These are phyloP conservation scores for Pyrenula massariospora DNA, from an alignment of 495 filamentous ascomycete genomes.

Conservation along the genomic window DNA sequence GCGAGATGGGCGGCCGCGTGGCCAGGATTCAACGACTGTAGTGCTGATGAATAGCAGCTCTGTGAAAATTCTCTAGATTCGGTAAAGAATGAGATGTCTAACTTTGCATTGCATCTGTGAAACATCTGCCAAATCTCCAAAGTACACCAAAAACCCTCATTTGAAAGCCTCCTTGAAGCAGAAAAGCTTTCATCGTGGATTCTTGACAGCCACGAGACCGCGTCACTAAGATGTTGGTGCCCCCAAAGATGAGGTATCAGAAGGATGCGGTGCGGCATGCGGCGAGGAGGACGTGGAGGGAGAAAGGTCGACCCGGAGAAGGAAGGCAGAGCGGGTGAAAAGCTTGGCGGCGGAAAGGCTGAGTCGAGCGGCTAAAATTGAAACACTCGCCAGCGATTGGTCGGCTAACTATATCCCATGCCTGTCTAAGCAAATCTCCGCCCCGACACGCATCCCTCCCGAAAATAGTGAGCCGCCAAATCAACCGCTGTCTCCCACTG, in stretches of 20 bases:
- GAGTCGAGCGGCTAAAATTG: neutral
- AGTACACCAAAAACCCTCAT: too few relatives aligned
- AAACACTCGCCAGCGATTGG: neutral
- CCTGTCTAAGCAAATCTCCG: neutral
- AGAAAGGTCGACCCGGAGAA: neutral
- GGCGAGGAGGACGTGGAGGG: neutral
- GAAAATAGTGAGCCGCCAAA: neutral
- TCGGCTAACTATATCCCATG: neutral
- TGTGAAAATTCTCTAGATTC: neutral
- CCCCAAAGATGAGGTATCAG: neutral
- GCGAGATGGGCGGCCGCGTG: neutral
- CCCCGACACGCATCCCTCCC: neutral
- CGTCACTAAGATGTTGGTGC: too few relatives aligned
- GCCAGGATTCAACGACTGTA: neutral
- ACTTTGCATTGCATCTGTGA: too few relatives aligned
- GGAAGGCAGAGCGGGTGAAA: neutral
- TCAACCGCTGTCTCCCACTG: neutral
- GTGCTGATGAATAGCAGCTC: neutral
- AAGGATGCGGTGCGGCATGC: neutral
- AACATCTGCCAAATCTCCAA: too few relatives aligned
- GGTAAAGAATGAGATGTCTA: neutral
- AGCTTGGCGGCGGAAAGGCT: neutral
- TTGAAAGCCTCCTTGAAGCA: too few relatives aligned
- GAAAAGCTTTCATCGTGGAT: too few relatives aligned
- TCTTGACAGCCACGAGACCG: too few relatives aligned